Percentiles rank a stretch among this genome's conserved stretches.
Conservation (phyloP, 2,329 filamentous ascomycete species). For the Claviceps quebecensis region DNA sequence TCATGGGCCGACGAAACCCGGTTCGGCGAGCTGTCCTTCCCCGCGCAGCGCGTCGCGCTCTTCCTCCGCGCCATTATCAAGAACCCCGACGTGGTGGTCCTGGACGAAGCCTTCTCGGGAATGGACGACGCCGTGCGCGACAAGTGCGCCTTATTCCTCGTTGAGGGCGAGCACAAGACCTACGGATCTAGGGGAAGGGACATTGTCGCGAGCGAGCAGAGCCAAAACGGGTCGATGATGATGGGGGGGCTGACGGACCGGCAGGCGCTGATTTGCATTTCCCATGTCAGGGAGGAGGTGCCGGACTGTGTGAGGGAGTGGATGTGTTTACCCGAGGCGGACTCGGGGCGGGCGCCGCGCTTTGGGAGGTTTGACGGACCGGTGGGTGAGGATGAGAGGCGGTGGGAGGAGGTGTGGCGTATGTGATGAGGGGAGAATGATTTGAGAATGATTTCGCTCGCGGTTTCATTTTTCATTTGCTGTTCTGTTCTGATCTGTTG, state of each 20-base stretch:
- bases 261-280: conserved; percentile 84
- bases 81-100: conserved; percentile 64
- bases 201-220: conserved; percentile 30
- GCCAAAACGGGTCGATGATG: conserved; percentile 24
- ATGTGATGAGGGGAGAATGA: conserved; percentile 8
- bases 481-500: too few relatives aligned
- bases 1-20: conserved; percentile 53
- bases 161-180: conserved; percentile 41
- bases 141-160: conserved; percentile 73
- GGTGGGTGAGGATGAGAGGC: conserved; percentile 37
- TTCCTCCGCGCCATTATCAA: conserved; percentile 75
- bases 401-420: conserved; percentile 56
- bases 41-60: conserved; percentile 69
- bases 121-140: conserved; percentile 74
- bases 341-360: conserved; percentile 43
- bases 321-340: conserved; percentile 71
- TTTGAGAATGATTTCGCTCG: too few relatives aligned
- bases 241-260: conserved; percentile 49
- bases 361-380: conserved; percentile 52
- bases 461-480: too few relatives aligned
- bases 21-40: conserved; percentile 67
- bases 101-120: conserved; percentile 80
- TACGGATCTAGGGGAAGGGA: conserved; percentile 15
- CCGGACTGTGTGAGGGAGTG: conserved; percentile 72
- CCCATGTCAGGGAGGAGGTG: conserved; percentile 81